These are phyloP conservation scores for Isabelozyma pseudorhagii DNA, from an alignment of 805 yeast species.

Conservation along the genomic window DNA sequence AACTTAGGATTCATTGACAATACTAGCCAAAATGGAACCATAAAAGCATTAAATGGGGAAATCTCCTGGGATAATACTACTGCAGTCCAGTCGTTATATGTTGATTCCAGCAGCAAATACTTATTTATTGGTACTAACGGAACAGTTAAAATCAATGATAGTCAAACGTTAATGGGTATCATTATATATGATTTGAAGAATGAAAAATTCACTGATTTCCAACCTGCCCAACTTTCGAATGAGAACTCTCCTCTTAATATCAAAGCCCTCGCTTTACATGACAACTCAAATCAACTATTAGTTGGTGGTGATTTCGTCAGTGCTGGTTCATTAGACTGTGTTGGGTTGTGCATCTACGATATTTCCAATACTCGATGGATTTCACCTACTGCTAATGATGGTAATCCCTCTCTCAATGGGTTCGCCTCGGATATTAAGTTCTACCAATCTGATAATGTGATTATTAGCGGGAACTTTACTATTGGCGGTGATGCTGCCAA, in stretches of 20 bases:
- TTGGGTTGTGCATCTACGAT: conserved; percentile 65
- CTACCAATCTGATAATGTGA: conserved; percentile 29
- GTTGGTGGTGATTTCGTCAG: conserved; percentile 73
- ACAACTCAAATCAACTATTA: conserved; percentile 37
- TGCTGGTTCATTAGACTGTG: conserved; percentile 58
- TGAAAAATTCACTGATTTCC: conserved; percentile 38
- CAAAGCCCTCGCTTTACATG: conserved; percentile 34
- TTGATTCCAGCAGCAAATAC: conserved; percentile 25
- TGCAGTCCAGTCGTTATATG: conserved; percentile 29
- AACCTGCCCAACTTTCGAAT: conserved; percentile 47
- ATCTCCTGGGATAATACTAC: conserved; percentile 23
- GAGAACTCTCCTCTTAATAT: conserved; percentile 35
- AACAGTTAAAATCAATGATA: conserved; percentile 16
- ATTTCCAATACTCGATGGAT: conserved; percentile 53
- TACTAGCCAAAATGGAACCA: conserved; percentile 9
- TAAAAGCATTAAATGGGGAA: conserved; percentile 17
- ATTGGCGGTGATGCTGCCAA: conserved; percentile 32
- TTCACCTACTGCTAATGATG: conserved; percentile 28
- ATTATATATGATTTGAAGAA: conserved; percentile 49
- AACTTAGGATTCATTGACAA: conserved; percentile 30
- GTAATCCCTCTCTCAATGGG: conserved; percentile 41
- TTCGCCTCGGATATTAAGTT: conserved; percentile 52
- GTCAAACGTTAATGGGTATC: conserved; percentile 39
- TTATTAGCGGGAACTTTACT: conserved; percentile 53
- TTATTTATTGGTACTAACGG: conserved; percentile 50